Evolutionary conservation across 768 basidiomycete genomes (phyloP).

Genomic region (Russula ochroleuca): DNA sequence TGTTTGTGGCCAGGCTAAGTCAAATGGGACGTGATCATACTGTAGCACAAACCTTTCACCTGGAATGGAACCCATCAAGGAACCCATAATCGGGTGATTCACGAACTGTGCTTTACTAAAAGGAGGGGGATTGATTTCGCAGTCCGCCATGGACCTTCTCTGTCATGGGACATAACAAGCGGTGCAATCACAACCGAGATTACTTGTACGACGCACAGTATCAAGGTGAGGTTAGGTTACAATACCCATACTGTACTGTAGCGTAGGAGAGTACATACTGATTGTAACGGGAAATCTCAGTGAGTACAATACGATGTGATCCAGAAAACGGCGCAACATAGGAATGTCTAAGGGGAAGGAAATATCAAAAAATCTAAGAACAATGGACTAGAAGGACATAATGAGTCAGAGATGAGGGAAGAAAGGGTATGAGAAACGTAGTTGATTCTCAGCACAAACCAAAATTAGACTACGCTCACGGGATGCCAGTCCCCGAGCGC

Average conservation of each 20-base stretch:
- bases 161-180: too few relatives aligned
- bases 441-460: conserved; percentile 13
- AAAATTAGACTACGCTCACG: conserved; percentile 15
- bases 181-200: too few relatives aligned
- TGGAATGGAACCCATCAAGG: conserved; percentile 24
- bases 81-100: conserved; percentile 1
- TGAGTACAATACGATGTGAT: conserved; percentile 17
- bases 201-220: too few relatives aligned
- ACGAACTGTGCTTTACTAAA: not conserved
- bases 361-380: conserved; percentile 8
- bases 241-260: conserved; percentile 20
- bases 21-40: conserved; percentile 6
- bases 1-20: conserved; percentile 21
- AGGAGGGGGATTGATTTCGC: too few relatives aligned
- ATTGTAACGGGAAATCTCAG: conserved; percentile 1
- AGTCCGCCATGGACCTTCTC: too few relatives aligned
- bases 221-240: conserved; percentile 16
- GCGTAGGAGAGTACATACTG: conserved; percentile 19
- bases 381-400: conserved; percentile 19
- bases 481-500: conserved; percentile 24
- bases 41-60: conserved; percentile 7
- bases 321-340: not conserved
- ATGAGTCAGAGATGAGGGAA: conserved; percentile 25
- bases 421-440: conserved; percentile 26
- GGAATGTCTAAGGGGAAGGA: conserved; percentile 10